These are phyloP conservation scores for Cryphonectria carpinicola DNA, from an alignment of 2,329 filamentous ascomycete species.

Conservation along the genomic window DNA sequence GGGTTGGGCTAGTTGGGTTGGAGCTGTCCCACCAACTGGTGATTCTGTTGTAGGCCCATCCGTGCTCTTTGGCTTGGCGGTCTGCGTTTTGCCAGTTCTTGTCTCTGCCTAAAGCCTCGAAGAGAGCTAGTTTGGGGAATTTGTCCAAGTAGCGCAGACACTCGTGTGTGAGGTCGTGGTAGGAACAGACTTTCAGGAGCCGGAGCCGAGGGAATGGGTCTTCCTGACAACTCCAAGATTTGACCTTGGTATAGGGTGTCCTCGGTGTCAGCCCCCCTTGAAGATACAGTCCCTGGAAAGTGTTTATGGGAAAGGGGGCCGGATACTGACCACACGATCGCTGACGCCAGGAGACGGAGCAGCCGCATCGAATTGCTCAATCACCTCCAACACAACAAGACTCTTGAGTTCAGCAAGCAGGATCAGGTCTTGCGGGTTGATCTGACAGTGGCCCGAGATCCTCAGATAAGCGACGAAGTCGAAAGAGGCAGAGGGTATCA, in stretches of 20 bases:
- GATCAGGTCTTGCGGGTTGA: conserved; percentile 17
- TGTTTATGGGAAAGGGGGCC: neutral
- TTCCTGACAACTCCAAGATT: neutral
- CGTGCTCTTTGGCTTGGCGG: neutral
- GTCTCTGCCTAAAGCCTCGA: neutral
- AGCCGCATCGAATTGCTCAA: neutral
- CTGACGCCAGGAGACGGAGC: conserved; percentile 16
- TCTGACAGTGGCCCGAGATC: conserved; percentile 16
- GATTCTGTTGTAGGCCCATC: conserved; percentile 7
- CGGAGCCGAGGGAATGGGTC: conserved; percentile 19
- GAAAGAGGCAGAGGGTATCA: conserved; percentile 12
- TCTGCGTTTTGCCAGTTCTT: neutral
- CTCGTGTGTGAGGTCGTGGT: conserved; percentile 5
- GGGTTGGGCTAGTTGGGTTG: neutral
- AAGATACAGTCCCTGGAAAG: neutral
- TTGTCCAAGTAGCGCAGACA: conserved; percentile 16
- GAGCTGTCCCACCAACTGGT: neutral
- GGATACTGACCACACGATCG: conserved; percentile 9
- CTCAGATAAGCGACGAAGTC: conserved; percentile 24
- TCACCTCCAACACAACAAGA: conserved; percentile 24
- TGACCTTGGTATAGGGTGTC: neutral
- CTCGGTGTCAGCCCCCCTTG: neutral
- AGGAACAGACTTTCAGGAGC: conserved; percentile 10
- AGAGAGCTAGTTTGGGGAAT: conserved; percentile 18
- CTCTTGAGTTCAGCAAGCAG: conserved; percentile 19